A percentile compares a stretch with the other conserved stretches of the same genome.
phyloP scores from a whole-genome alignment of 371 early-diverging fungal species.

The Mortierella sp. region DNA sequence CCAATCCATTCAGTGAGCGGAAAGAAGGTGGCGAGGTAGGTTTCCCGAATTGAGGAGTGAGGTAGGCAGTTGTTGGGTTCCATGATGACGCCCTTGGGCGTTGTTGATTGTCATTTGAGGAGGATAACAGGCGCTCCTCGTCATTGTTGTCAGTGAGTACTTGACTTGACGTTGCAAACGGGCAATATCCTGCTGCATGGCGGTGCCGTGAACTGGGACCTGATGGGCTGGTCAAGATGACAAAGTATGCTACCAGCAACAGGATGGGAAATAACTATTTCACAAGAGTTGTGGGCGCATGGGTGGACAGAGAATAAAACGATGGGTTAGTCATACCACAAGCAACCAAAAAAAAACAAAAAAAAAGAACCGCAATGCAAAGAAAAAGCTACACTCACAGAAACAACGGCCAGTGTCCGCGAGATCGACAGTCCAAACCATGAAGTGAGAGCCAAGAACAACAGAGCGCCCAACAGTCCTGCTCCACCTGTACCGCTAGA shows the following conservation, averaged over 20 bases:
- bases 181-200: conserved; percentile 29
- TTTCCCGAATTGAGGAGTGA: background rate
- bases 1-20: background rate
- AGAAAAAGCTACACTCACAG: conserved; percentile 22
- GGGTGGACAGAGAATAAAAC: no score
- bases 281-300: background rate
- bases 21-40: background rate
- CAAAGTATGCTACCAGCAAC: conserved; percentile 44
- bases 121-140: conserved; percentile 21
- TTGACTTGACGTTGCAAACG: conserved; percentile 17
- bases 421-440: conserved; percentile 56
- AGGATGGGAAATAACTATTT: conserved; percentile 40
- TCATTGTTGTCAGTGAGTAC: background rate
- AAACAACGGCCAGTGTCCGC: conserved; percentile 44
- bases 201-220: background rate
- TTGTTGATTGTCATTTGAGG: background rate
- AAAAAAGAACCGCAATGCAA: background rate
- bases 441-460: conserved; percentile 61
- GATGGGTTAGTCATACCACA: background rate
- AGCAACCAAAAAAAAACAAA: background rate
- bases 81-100: background rate
- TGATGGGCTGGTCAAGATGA: conserved; percentile 36
- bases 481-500: conserved; percentile 65
- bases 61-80: background rate
- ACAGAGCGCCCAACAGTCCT: conserved; percentile 60